A percentile compares a stretch with the other conserved stretches of the same genome.
phyloP scores from a whole-genome alignment of 2,329 filamentous ascomycete species.

The Colletotrichum spinosum region DNA sequence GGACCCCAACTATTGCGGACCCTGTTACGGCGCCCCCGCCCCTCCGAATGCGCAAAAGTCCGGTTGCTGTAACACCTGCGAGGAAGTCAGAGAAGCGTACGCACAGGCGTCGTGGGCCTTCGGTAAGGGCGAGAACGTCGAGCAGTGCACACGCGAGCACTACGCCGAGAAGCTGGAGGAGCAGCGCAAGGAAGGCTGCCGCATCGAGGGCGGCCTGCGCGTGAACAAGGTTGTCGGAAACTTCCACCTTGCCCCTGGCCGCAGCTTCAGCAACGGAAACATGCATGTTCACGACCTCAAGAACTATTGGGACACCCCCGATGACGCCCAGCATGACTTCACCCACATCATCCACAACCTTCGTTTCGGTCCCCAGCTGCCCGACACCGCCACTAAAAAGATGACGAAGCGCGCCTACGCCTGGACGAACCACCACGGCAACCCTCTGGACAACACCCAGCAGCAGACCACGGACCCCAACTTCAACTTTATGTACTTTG shows the following conservation, averaged over 20 bases:
- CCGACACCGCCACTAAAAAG: slow-evolving; percentile 74
- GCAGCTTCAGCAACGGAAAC: slow-evolving; percentile 95
- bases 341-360: slow-evolving; percentile 89
- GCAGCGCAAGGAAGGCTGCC: slow-evolving; percentile 92
- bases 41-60: slow-evolving; percentile 78
- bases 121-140: slow-evolving; percentile 89
- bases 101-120: slow-evolving; percentile 92
- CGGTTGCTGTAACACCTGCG: slow-evolving; percentile 97
- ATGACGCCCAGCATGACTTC: slow-evolving; percentile 83
- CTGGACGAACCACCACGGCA: slow-evolving; percentile 92
- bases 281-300: slow-evolving; percentile 98
- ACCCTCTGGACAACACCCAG: slow-evolving; percentile 85
- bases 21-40: slow-evolving; percentile 87
- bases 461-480: slow-evolving; percentile 85
- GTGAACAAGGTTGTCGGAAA: slow-evolving; percentile 99
- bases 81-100: slow-evolving; percentile 96
- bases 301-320: slow-evolving; percentile 86
- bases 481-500: slow-evolving; percentile 99
- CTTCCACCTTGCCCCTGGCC: slow-evolving; percentile 97
- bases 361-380: slow-evolving; percentile 92
- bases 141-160: slow-evolving; percentile 95
- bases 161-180: slow-evolving; percentile 89
- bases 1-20: slow-evolving; percentile 91
- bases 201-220: slow-evolving; percentile 89
- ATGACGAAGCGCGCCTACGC: slow-evolving; percentile 62